These are phyloP conservation scores for Microcera coccophila DNA, from an alignment of 2,329 filamentous ascomycete genomes.

Conservation along the genomic window DNA sequence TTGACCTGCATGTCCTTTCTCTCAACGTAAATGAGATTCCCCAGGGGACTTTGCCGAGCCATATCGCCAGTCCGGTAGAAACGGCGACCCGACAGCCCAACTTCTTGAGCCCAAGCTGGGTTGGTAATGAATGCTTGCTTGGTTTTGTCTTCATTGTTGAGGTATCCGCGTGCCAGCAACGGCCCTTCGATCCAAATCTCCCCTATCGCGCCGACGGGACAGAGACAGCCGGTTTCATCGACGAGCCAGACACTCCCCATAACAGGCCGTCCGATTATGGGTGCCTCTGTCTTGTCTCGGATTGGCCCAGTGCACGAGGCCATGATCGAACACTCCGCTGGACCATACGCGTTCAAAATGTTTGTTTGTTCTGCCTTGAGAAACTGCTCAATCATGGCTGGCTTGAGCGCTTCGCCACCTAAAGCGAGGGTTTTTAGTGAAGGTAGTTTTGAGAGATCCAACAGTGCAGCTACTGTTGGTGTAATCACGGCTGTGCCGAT, in stretches of 20 bases:
- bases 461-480: constrained; percentile 3
- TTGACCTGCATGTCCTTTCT: neutral
- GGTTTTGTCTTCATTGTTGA: neutral
- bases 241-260: constrained; percentile 2
- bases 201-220: neutral
- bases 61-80: neutral
- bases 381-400: neutral
- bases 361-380: neutral
- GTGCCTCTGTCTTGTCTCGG: neutral
- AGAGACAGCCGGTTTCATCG: too few species aligned
- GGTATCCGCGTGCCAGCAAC: neutral
- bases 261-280: neutral
- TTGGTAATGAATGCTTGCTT: neutral
- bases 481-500: constrained; percentile 4
- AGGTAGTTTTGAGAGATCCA: neutral
- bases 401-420: constrained; percentile 1
- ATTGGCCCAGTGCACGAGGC: neutral
- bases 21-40: neutral
- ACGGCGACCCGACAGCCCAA: neutral
- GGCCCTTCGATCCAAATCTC: neutral
- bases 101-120: neutral
- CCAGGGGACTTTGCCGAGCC: neutral
- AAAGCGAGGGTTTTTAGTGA: neutral
- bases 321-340: constrained; percentile 3
- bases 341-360: constrained; percentile 4